These are phyloP conservation scores for Amphicarpaea edgeworthii DNA, from an alignment of 306 rosid genomes.

Conservation along the genomic window DNA sequence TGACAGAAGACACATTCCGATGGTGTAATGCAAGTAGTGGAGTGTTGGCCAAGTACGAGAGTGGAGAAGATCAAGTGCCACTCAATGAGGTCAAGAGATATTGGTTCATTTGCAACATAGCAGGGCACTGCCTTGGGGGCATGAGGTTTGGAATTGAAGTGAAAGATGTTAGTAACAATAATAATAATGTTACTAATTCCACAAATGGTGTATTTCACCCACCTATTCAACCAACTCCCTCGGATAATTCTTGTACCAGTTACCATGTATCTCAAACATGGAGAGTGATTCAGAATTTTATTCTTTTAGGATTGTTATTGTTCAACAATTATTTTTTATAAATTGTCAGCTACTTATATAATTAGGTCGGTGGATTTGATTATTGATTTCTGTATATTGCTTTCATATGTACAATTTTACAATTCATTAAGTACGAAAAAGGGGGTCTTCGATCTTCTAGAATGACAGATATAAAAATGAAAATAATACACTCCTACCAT, in stretches of 20 bases:
- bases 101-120: constrained; percentile 56
- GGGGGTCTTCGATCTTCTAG: too few relatives aligned
- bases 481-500: too few relatives aligned
- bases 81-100: constrained; percentile 44
- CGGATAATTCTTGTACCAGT: constrained; percentile 30
- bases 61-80: constrained; percentile 51
- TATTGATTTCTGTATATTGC: neutral
- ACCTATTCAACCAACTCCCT: constrained; percentile 42
- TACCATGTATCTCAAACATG: constrained; percentile 15
- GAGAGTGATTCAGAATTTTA: constrained; percentile 12
- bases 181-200: constrained; percentile 15
- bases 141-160: constrained; percentile 57
- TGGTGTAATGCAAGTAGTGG: constrained; percentile 48
- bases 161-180: constrained; percentile 1
- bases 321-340: constrained; percentile 15
- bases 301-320: constrained; percentile 40
- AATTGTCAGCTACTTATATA: neutral
- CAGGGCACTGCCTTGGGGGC: constrained; percentile 57
- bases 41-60: constrained; percentile 48
- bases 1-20: constrained; percentile 42
- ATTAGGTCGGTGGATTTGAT: too few relatives aligned
- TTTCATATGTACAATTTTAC: constrained; percentile 3
- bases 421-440: too few relatives aligned
- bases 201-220: constrained; percentile 15
- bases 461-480: too few relatives aligned